Evolutionary conservation across 2,329 filamentous ascomycete species (phyloP).

Genomic region (Lasiodiplodia sp.): DNA sequence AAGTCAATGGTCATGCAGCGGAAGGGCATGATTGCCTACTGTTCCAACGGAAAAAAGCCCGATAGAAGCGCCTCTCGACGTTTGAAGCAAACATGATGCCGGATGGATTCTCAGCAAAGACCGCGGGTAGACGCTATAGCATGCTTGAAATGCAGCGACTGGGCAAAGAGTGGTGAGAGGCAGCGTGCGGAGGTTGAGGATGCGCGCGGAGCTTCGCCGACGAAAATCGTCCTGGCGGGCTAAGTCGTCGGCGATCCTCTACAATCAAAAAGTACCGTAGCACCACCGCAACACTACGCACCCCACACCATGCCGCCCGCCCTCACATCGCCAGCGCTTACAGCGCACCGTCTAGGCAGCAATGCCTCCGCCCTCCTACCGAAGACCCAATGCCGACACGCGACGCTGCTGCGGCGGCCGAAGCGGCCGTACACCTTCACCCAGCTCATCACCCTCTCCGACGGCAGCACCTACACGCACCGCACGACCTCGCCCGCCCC

Average conservation of each 20-base stretch:
- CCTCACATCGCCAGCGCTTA: slow-evolving; percentile 35
- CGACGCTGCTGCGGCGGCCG: slow-evolving; percentile 85
- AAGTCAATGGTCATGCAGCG: not conserved
- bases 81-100: slow-evolving; percentile 5
- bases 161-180: not conserved
- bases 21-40: slow-evolving; percentile 8
- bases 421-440: slow-evolving; percentile 95
- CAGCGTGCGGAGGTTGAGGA: not conserved
- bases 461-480: slow-evolving; percentile 83
- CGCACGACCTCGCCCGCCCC: slow-evolving; percentile 77
- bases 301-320: slow-evolving; percentile 40
- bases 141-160: not conserved
- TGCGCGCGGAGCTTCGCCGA: slow-evolving; percentile 13
- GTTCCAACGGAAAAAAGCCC: slow-evolving; percentile 54
- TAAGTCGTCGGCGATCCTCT: not conserved
- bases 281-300: slow-evolving; percentile 28
- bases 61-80: slow-evolving; percentile 50
- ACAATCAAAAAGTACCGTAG: slow-evolving; percentile 8
- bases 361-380: slow-evolving; percentile 32
- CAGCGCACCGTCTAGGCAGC: slow-evolving; percentile 43
- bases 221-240: slow-evolving; percentile 30
- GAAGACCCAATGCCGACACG: slow-evolving; percentile 72
- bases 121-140: not conserved
- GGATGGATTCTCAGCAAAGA: not conserved
- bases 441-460: slow-evolving; percentile 91